Percentiles rank a stretch among this genome's conserved stretches.
Evolutionary conservation across 164 flowering plant genomes (phyloP).

Genomic region (Dillenia suffruticosa): DNA sequence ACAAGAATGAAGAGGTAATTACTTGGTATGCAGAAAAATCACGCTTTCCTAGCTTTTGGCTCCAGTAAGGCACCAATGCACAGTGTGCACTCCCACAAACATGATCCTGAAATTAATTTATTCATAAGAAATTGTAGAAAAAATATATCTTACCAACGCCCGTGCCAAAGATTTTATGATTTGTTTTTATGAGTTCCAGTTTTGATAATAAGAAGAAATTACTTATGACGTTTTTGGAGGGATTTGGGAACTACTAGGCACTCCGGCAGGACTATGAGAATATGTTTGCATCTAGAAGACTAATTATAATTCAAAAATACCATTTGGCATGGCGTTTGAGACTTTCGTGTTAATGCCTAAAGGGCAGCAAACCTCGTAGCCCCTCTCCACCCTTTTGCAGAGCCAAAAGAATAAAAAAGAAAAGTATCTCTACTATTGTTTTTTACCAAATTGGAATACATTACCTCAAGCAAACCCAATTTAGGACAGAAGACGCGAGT

Average conservation of each 20-base stretch:
- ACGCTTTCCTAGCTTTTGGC: constrained; percentile 57
- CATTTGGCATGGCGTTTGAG: no score
- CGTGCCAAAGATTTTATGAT: not conserved
- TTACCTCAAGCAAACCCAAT: constrained; percentile 54
- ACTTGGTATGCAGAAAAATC: constrained; percentile 61
- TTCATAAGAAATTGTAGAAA: not conserved
- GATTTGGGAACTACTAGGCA: no score
- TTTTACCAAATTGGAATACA: not conserved
- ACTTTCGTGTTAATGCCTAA: no score
- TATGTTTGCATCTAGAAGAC: no score
- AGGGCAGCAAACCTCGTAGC: no score
- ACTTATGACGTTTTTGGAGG: no score
- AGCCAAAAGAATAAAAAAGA: not conserved
- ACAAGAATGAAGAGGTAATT: constrained; percentile 13
- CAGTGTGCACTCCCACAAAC: constrained; percentile 88
- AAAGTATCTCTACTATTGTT: not conserved
- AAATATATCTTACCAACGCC: not conserved
- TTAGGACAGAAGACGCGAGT: constrained; percentile 64
- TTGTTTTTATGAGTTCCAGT: no score
- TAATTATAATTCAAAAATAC: no score
- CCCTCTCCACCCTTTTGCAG: no score
- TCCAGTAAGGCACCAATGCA: constrained; percentile 71
- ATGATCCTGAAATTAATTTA: constrained; percentile 53
- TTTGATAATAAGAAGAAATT: no score
- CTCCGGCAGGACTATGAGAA: no score